Base-by-base conservation (phyloP, 192 early-diverging fungal genomes). In the Backusella macrospora region DNA sequence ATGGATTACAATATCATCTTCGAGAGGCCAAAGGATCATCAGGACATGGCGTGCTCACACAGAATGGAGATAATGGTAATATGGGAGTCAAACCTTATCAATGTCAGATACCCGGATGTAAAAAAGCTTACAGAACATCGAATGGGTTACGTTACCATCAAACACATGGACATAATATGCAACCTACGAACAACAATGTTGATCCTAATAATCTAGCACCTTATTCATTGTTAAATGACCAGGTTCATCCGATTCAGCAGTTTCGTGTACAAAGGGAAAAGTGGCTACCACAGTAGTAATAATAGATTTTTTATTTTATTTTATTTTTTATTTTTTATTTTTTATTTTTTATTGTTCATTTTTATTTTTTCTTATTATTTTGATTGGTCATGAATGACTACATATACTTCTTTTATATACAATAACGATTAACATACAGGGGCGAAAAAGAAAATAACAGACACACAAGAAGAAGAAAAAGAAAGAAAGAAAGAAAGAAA, bases 1-100 rank as follows among this genome's bases (percentile, higher is more conserved):
- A 92, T 69, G 93, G 93, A 15, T 85, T 95, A 3, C 88, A 92
- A 76, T 94, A 94, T 79, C 93, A 94, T 65, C 86, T 93, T 15
- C 86, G 88, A 64, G 87, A 91, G 59, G 86, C 89, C 37, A 82
- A 79, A 72, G 80, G 77, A 0, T 75, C 83, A 23, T 81, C 77
- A 23, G 75, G 73, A 3, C 80, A 79, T 59, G 79, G 71, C 15
- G 55, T 26, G 45, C 52, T 62, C 8, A 10, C 6, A 10, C 8
- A 43, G 42, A 29, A 13, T 29, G 38, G 43, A 67, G 16, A 46
- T 18, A n/a, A 26, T 10, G 67, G 67, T 10, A 21, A 68, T 9
- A 21, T 14, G 9, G 59, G 48, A 4, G 74, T 69, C 16, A 79
- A 77, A 65, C 75, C 77, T 5, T 80, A 74, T 62, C 66, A 77